Evolutionary conservation across 306 rosid genomes (phyloP).

Genomic region (Casuarina glauca): DNA sequence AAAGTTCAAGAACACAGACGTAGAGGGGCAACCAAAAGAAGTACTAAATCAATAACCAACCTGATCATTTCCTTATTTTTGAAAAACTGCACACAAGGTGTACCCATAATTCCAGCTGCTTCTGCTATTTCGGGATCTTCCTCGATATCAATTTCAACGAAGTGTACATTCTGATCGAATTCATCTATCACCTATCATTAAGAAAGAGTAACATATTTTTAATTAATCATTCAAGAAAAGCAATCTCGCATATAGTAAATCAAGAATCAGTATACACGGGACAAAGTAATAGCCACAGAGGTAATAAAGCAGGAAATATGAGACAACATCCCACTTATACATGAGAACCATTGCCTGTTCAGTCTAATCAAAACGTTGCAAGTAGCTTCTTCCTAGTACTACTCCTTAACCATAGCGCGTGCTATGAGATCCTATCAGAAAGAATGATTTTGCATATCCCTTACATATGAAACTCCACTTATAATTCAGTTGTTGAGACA

Average conservation of each 20-base stretch:
- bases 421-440: not conserved
- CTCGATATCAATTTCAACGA: conserved; percentile 94
- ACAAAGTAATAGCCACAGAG: not conserved
- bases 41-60: conserved; percentile 39
- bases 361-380: not conserved
- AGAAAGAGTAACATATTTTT: conserved; percentile 1
- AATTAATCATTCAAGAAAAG: conserved; percentile 4
- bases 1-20: not conserved
- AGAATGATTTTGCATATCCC: not conserved
- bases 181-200: conserved; percentile 81
- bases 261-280: not conserved
- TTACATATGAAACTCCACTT: not conserved
- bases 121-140: conserved; percentile 95
- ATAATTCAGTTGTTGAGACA: not conserved
- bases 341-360: not conserved
- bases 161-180: conserved; percentile 83
- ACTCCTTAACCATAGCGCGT: not conserved
- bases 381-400: not conserved
- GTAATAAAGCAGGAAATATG: not conserved
- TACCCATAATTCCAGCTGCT: conserved; percentile 98
- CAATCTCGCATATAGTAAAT: not conserved
- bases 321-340: not conserved
- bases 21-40: conserved; percentile 3
- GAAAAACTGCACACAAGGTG: conserved; percentile 96
- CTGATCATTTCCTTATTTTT: conserved; percentile 87